Evolutionary conservation across 1,284 basidiomycete genomes (phyloP), one percentile per base, ranked within the genome.

Genomic region (Ceratobasidium sp.): DNA sequence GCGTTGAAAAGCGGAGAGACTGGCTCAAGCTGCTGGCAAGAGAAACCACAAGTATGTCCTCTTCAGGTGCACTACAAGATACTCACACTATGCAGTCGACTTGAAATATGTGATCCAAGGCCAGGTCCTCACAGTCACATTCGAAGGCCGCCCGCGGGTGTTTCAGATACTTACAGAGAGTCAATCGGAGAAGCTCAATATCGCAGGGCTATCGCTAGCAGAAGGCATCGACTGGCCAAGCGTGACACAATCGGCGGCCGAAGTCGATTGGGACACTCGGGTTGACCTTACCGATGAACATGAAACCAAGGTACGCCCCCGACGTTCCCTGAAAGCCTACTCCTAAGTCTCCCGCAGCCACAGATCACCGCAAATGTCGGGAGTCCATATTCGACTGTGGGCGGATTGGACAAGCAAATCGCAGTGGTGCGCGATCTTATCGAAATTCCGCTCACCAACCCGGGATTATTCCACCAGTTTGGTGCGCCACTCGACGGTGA

Each of bases 361-460:
- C 73, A n/a, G 72, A 23, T n/a, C 21, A 47, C 52, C 60, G 36
- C 58, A 5, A 5, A 49, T 1, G 57, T 25, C 9, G 36, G 47
- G 39, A 56, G 59, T 23, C 39, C 82, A 0, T 85, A 85, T 75
- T 82, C 86, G 16, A 83, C 86, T 14, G 88, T 99, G 16, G 97
- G 97, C 27, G 97, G 97, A 1, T 83, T 99, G 27, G 84, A 89
- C 73, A 85, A 86, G 72, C 95, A 98, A 75, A 95, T 99, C 71
- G 82, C 86, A 62, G 87, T 93, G 77, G 92, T 99, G 71, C 86
- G 91, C 42, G 90, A 95, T 74, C 85, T 99, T n/a, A 85, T 99
- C 44, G 96, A 99, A 75, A 89, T 99, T 66, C 97, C 97, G 1
- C 82, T 99, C 54, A 90, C 85, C 21, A 87, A 88, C 39, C 97